phyloP scores from a whole-genome alignment of 1,284 basidiomycete genomes.

The Cyathus olla region DNA sequence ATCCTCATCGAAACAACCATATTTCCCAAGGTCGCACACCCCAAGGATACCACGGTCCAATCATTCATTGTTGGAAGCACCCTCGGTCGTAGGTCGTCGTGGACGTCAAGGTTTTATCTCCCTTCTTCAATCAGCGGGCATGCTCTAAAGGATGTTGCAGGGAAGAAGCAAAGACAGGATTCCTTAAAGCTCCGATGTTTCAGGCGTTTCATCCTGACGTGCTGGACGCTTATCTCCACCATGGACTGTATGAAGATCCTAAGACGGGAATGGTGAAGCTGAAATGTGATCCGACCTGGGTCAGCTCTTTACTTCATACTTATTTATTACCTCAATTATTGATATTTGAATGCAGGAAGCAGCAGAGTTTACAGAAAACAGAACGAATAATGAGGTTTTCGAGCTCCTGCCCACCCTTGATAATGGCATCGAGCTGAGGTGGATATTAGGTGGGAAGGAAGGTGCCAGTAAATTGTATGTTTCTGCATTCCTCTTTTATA shows the following conservation, averaged over 20 bases:
- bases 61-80: slow-evolving; percentile 16
- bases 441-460: slow-evolving; percentile 31
- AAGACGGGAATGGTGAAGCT: slow-evolving; percentile 22
- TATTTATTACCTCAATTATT: background rate
- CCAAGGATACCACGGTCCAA: slow-evolving; percentile 1
- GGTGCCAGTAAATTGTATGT: slow-evolving; percentile 26
- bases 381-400: slow-evolving; percentile 31
- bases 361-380: slow-evolving; percentile 23
- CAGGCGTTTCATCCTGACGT: slow-evolving; percentile 24
- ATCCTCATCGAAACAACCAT: slow-evolving; percentile 28
- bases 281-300: slow-evolving; percentile 23
- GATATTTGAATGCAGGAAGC: slow-evolving; percentile 16
- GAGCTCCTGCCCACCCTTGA: slow-evolving; percentile 32
- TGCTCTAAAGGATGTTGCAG: slow-evolving; percentile 9
- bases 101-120: slow-evolving; percentile 24
- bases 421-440: slow-evolving; percentile 23
- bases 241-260: slow-evolving; percentile 24
- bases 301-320: background rate
- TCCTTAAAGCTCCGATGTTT: slow-evolving; percentile 27
- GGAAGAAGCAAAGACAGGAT: slow-evolving; percentile 23
- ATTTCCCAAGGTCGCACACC: slow-evolving; percentile 16
- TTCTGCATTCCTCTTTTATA: background rate
- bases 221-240: slow-evolving; percentile 22
- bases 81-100: slow-evolving; percentile 24
- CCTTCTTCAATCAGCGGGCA: background rate